phyloP scores from a whole-genome alignment of 2,329 filamentous ascomycete genomes.

The Fusarium albosuccineum region DNA sequence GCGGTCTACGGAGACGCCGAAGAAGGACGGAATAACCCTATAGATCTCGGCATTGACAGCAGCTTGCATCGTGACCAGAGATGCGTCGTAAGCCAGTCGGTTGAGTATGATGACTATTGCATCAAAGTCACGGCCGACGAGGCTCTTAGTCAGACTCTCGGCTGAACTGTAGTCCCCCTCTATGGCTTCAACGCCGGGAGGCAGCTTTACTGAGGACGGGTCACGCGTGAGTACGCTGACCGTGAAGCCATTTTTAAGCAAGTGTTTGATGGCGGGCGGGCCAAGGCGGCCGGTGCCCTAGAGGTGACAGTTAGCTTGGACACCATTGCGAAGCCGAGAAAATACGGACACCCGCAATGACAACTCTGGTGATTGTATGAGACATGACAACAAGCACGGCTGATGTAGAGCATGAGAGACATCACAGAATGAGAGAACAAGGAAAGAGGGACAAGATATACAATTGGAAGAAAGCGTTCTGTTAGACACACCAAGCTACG shows the following conservation, averaged over 20 bases:
- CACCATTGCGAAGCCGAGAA: too few relatives aligned
- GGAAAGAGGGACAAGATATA: too few relatives aligned
- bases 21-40: constrained; percentile 15
- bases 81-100: constrained; percentile 9
- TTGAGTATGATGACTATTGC: constrained; percentile 17
- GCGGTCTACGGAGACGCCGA: neutral
- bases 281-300: constrained; percentile 19
- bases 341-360: neutral
- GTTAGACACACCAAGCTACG: too few relatives aligned
- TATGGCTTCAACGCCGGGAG: neutral
- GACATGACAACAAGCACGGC: neutral
- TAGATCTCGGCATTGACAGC: neutral
- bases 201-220: neutral
- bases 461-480: too few relatives aligned
- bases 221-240: constrained; percentile 14
- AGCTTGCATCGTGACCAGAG: neutral
- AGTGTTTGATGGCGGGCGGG: neutral
- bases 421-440: too few relatives aligned
- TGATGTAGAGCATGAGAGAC: too few relatives aligned
- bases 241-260: neutral
- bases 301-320: neutral
- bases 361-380: neutral
- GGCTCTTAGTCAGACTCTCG: neutral
- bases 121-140: neutral
- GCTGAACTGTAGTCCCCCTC: constrained; percentile 13